Base-by-base conservation (phyloP, 345 rosid species). In the Murraya paniculata region DNA sequence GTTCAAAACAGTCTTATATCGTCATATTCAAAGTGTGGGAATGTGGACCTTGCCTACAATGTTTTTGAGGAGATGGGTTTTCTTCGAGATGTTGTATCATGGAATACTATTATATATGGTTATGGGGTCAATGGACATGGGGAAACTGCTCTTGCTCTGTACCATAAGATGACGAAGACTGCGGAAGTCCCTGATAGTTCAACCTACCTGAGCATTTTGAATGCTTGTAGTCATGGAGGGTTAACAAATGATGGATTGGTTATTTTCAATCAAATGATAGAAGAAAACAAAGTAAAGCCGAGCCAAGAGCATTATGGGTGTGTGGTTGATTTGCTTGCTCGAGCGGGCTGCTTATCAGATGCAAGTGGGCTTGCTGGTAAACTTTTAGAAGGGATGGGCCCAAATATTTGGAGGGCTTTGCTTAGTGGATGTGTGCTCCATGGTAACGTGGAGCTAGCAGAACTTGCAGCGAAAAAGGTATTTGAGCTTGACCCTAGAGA, bases 91-190 rank as follows among this genome's bases (percentile, higher is more conserved):
- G 60, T 69, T 45, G 83, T 81, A 56, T 84, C 88, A 60, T 89
- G 92, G 90, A 89, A 86, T 78, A 87, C 88, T 45, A 78, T 87
- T 33, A 71, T 89, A 70, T 69, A 77, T 66, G 87, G 88, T n/a
- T 79, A 83, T 33, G 83, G 87, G 60, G 56, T 85, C 60, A 84
- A 85, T 76, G 83, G 88, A 64, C 33, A 59, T 1, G 87, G 82
- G 66, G 90, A 83, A 78, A 35, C 74, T 75, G 84, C 87, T 75
- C 81, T 87, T 38, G 50, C 70, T 8, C 77, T 84, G 39, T 86
- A 81, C 75, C 62, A 75, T 68, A 78, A 84, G 62, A 86, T 87
- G 92, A 84, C 73, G 72, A 75, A 74, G 41, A 8, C 5, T 8
- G 81, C 82, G 58, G 84, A 81, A 81, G 68, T 69, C 33, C 85